Conservation (phyloP, 2,329 filamentous ascomycete species). For the Epichloe uncinata region DNA sequence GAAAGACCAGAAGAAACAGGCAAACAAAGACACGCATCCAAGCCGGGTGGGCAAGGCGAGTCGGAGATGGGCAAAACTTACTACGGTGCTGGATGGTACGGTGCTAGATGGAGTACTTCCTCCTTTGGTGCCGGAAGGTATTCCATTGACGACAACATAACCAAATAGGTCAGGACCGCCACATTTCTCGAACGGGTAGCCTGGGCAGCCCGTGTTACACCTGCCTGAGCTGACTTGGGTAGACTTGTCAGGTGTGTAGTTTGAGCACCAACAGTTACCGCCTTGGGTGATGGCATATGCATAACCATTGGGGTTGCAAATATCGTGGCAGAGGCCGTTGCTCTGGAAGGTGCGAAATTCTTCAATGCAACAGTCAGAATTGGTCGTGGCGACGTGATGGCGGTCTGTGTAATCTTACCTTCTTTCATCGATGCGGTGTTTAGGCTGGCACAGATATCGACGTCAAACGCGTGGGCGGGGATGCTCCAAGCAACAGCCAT, state of each 20-base stretch:
- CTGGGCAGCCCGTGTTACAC: slow-evolving; percentile 51
- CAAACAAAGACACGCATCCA: not conserved
- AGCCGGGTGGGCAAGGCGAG: not conserved
- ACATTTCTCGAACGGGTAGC: slow-evolving; percentile 53
- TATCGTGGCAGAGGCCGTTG: slow-evolving; percentile 52
- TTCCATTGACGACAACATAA: slow-evolving; percentile 44
- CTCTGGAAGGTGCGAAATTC: slow-evolving; percentile 49
- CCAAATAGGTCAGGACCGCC: slow-evolving; percentile 49
- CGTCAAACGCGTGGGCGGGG: slow-evolving; percentile 14
- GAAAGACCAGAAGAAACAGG: not conserved
- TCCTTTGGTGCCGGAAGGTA: slow-evolving; percentile 42
- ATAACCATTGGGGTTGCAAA: slow-evolving; percentile 38
- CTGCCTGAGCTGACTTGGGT: slow-evolving; percentile 25
- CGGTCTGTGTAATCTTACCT: slow-evolving; percentile 16
- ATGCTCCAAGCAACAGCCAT: slow-evolving; percentile 13
- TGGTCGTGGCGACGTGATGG: not conserved
- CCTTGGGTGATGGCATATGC: slow-evolving; percentile 57
- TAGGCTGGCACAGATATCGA: slow-evolving; percentile 22
- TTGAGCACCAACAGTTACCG: slow-evolving; percentile 60
- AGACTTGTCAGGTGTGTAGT: slow-evolving; percentile 44
- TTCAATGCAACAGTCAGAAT: slow-evolving; percentile 14
- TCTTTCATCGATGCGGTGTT: slow-evolving; percentile 21
- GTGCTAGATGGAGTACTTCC: slow-evolving; percentile 11
- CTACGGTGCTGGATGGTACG: slow-evolving; percentile 13
- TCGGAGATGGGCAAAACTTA: slow-evolving; percentile 13